A percentile compares a stretch with the other conserved stretches of the same genome.
Evolutionary conservation across 805 yeast species (phyloP).

Genomic region (Candida succiphila): DNA sequence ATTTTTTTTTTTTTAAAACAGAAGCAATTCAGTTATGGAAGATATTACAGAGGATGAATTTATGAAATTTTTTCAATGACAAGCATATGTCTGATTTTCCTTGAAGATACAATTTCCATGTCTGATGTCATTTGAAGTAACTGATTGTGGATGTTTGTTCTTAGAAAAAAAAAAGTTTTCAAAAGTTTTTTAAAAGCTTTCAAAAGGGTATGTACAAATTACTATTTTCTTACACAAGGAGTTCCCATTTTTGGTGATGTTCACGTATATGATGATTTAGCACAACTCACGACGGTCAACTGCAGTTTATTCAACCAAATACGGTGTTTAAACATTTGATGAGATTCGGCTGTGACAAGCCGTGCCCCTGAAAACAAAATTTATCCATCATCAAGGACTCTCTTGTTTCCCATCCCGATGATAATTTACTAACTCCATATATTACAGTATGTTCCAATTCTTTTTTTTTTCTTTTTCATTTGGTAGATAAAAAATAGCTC

Average conservation of each 20-base stretch:
- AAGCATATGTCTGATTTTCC: constrained; percentile 95
- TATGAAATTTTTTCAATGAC: constrained; percentile 58
- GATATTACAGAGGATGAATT: constrained; percentile 58
- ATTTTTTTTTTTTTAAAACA: too few species aligned
- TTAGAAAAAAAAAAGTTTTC: too few species aligned
- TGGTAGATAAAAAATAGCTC: too few species aligned
- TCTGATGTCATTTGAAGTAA: constrained; percentile 45
- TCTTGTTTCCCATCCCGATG: neutral
- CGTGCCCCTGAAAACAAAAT: constrained; percentile 34
- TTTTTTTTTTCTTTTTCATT: too few species aligned
- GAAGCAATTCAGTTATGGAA: too few species aligned
- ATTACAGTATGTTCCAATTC: too few species aligned
- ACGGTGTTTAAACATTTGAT: constrained; percentile 47
- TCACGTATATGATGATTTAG: constrained; percentile 30
- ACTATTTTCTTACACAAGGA: too few species aligned
- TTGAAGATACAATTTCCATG: constrained; percentile 54
- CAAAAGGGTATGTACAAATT: too few species aligned
- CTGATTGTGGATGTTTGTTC: too few species aligned
- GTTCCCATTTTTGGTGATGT: too few species aligned
- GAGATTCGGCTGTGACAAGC: constrained; percentile 81
- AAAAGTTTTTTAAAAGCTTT: too few species aligned
- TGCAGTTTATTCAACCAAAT: constrained; percentile 22
- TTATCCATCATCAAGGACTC: neutral
- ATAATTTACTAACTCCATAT: constrained; percentile 3
- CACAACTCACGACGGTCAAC: constrained; percentile 37